Conservation (phyloP, 768 basidiomycete genomes). For the Tubosaeta brunneosetosa region DNA sequence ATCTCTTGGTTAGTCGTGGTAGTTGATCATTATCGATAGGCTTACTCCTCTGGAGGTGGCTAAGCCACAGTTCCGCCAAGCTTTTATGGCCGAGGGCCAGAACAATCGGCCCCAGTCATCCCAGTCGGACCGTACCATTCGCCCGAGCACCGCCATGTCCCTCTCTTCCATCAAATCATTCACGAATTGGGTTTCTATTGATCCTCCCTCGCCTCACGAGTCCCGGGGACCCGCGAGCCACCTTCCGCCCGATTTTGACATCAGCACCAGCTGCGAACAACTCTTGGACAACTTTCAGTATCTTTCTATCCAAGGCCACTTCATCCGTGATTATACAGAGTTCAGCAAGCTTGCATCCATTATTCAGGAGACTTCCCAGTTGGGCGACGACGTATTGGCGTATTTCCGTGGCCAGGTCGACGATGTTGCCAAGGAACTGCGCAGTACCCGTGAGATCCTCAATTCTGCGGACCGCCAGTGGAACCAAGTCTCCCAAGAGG, state of each 20-base stretch:
- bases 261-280: slow-evolving; percentile 40
- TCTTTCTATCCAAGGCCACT: slow-evolving; percentile 41
- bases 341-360: slow-evolving; percentile 42
- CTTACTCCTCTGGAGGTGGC: slow-evolving; percentile 66
- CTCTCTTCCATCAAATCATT: slow-evolving; percentile 48
- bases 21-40: slow-evolving; percentile 5
- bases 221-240: slow-evolving; percentile 33
- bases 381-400: slow-evolving; percentile 42
- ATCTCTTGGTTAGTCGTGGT: not conserved
- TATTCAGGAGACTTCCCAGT: slow-evolving; percentile 44
- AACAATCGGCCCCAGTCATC: slow-evolving; percentile 47
- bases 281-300: slow-evolving; percentile 53
- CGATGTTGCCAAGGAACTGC: slow-evolving; percentile 47
- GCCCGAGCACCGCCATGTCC: slow-evolving; percentile 38
- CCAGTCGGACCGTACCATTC: slow-evolving; percentile 52
- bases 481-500: slow-evolving; percentile 39
- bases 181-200: slow-evolving; percentile 29
- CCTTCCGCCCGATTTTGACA: slow-evolving; percentile 42
- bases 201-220: slow-evolving; percentile 13
- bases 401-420: slow-evolving; percentile 52
- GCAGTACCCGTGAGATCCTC: slow-evolving; percentile 41
- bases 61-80: slow-evolving; percentile 59
- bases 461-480: slow-evolving; percentile 43
- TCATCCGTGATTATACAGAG: slow-evolving; percentile 34
- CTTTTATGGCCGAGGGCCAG: slow-evolving; percentile 52